phyloP scores from a whole-genome alignment of 2,329 filamentous ascomycete genomes.

The Sclerotinia borealis region DNA sequence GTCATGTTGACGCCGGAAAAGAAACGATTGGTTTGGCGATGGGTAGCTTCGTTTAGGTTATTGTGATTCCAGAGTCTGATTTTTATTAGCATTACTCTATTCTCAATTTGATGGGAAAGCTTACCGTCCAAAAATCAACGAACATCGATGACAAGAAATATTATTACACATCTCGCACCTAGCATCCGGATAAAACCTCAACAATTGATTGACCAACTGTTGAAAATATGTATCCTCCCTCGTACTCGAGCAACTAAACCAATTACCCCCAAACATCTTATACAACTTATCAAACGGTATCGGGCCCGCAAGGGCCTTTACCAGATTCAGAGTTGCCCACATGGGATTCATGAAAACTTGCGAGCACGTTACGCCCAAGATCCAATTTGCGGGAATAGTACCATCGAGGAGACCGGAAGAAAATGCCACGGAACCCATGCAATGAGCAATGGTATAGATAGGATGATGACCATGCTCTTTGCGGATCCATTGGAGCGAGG shows the following conservation, averaged over 20 bases:
- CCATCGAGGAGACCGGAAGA: slow-evolving; percentile 55
- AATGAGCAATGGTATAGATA: slow-evolving; percentile 56
- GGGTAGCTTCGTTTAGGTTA: slow-evolving; percentile 61
- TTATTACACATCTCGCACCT: slow-evolving; percentile 54
- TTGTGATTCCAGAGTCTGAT: slow-evolving; percentile 51
- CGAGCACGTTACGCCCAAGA: slow-evolving; percentile 51
- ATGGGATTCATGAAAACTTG: slow-evolving; percentile 60
- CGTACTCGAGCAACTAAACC: slow-evolving; percentile 48
- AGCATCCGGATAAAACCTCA: slow-evolving; percentile 52
- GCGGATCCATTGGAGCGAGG: slow-evolving; percentile 49
- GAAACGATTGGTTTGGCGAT: slow-evolving; percentile 54
- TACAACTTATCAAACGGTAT: slow-evolving; percentile 47
- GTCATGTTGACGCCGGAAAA: slow-evolving; percentile 59
- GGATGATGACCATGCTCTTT: slow-evolving; percentile 32
- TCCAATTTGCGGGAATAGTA: slow-evolving; percentile 50
- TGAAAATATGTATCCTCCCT: slow-evolving; percentile 44
- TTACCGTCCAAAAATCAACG: slow-evolving; percentile 54
- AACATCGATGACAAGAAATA: slow-evolving; percentile 54
- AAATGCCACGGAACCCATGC: slow-evolving; percentile 56
- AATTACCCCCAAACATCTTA: slow-evolving; percentile 42
- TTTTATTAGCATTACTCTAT: background rate
- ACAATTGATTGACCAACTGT: slow-evolving; percentile 45
- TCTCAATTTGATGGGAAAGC: background rate
- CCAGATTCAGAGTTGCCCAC: slow-evolving; percentile 49
- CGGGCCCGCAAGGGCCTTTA: slow-evolving; percentile 46